Base-by-base conservation (phyloP, 2,329 filamentous ascomycete genomes). In the Calonectria hawksworthii region DNA sequence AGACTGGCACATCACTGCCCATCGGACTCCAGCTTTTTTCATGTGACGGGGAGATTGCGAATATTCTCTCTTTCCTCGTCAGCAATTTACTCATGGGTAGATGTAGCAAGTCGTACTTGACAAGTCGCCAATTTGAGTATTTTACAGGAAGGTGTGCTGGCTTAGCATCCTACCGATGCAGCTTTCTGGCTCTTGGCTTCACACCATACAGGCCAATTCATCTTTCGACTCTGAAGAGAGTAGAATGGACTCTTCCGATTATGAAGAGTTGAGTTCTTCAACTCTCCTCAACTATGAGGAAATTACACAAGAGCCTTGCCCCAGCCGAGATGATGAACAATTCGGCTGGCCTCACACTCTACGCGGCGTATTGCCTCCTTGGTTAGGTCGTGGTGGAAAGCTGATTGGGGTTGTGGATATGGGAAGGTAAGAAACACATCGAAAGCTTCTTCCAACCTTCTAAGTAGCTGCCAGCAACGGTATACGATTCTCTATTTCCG, bases 401-500 rank as follows among this genome's bases (percentile, higher is more conserved):
- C 79, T 83, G 38, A 72, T 83, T 16, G 84, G 83, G 21, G 81
- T 85, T 34, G 84, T 85, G 44, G 84, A 85, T 65, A 85, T 85
- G 84, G 84, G 84, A 75, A 85, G 84, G 84, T 83, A 47, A 77
- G 52, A 77, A 56, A 41, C 2, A n/a, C 7, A 8, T 10, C 11
- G 14, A 28, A 41, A 7, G 26, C n/a, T 51, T 34, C 73, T 77
- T 21, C 9, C 9, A 11, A n/a, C n/a, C 18, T 34, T n/a, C 10
- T 56, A 21, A 56, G 4, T 11, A 6, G 23, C 38, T 10, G n/a
- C 0, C 26, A 91, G 93, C 84, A 94, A 95, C 85, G 93, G 93
- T 73, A 93, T 95, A 74, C 92, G 93, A 47, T 93, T 94, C 85
- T 94, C 92, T 11, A 93, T 95, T 73, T 81, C 82, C 21, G 82